phyloP scores from a whole-genome alignment of 495 filamentous ascomycete species.

The Podospora anserina region DNA sequence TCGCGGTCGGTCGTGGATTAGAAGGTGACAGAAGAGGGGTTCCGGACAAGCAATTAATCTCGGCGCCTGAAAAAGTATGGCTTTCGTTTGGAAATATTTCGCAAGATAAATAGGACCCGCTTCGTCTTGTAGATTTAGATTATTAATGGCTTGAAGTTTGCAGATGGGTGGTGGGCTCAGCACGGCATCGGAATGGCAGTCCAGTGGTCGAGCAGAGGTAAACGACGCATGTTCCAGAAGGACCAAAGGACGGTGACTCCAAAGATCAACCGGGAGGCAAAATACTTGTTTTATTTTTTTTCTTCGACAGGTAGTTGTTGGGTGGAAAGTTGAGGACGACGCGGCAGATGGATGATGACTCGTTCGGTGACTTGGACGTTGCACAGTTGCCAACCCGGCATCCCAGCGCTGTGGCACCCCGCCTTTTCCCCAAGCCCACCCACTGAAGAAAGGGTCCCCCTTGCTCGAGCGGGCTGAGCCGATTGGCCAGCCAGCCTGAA shows the following conservation, averaged over 20 bases:
- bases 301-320: not conserved
- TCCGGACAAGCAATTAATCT: not conserved
- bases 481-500: conserved; percentile 19
- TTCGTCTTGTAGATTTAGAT: not conserved
- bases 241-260: not conserved
- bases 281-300: not conserved
- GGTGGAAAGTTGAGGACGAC: not conserved
- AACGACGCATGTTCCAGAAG: conserved; percentile 1
- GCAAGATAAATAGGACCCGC: not conserved
- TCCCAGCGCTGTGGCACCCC: conserved; percentile 1
- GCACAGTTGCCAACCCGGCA: not conserved
- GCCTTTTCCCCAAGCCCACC: not conserved
- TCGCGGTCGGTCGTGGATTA: not conserved
- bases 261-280: not conserved
- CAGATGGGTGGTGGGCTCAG: not conserved
- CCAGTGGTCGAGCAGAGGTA: not conserved
- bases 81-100: not conserved
- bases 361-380: conserved; percentile 18
- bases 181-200: not conserved
- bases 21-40: not conserved
- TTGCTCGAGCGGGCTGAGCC: conserved; percentile 20
- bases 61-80: not conserved
- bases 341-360: conserved; percentile 14
- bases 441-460: not conserved
- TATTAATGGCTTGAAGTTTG: not conserved